Percentiles rank a stretch among this genome's conserved stretches.
Conservation (phyloP, 768 basidiomycete genomes). For the Pleurotus ostreatus region DNA sequence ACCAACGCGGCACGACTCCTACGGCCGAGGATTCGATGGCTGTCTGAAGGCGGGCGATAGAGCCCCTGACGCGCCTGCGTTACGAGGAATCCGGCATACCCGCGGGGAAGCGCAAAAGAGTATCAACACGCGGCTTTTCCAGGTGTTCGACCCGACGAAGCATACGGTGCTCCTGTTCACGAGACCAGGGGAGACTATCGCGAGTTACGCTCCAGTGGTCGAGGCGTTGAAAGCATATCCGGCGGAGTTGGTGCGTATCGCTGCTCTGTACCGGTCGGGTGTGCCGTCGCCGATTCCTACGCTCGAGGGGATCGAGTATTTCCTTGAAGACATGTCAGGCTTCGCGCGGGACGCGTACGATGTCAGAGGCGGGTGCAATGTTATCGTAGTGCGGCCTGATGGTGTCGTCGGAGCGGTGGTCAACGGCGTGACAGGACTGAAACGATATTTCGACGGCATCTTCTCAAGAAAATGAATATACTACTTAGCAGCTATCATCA, state of each 20-base stretch:
- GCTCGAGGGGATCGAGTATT: conserved; percentile 13
- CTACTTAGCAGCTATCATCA: neutral
- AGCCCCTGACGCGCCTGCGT: conserved; percentile 35
- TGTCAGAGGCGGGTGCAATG: conserved; percentile 21
- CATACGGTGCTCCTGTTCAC: conserved; percentile 41
- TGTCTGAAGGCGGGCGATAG: conserved; percentile 37
- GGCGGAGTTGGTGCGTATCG: neutral
- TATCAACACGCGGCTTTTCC: conserved; percentile 25
- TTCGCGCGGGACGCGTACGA: conserved; percentile 38
- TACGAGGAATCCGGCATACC: conserved; percentile 19
- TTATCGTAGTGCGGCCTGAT: conserved; percentile 3
- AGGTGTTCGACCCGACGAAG: conserved; percentile 25
- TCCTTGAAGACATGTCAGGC: conserved; percentile 31
- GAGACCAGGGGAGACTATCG: conserved; percentile 12
- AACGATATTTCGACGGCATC: conserved; percentile 1
- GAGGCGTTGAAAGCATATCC: conserved; percentile 16
- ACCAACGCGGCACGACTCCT: conserved; percentile 15
- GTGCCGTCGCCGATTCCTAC: conserved; percentile 15
- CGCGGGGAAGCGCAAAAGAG: conserved; percentile 7
- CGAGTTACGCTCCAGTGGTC: neutral
- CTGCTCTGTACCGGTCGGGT: conserved; percentile 7
- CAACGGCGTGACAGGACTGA: neutral
- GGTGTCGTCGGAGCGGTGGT: conserved; percentile 8
- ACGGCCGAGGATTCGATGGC: conserved; percentile 19
- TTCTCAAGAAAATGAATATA: neutral